phyloP scores from a whole-genome alignment of 768 basidiomycete genomes.

The Mycena rebaudengoi region DNA sequence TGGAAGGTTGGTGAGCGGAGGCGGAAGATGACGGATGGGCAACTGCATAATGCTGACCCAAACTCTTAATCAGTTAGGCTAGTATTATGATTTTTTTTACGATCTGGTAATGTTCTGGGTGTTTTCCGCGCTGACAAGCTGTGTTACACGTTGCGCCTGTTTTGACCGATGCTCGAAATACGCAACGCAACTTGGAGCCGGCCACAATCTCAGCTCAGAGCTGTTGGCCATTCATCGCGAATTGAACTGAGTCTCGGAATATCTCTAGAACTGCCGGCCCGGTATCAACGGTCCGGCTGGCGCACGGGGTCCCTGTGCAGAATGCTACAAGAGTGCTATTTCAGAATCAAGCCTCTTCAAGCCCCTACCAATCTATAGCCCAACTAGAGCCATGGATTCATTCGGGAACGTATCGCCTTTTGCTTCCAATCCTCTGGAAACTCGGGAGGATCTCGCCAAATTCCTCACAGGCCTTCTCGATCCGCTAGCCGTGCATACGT shows the following conservation, averaged over 20 bases:
- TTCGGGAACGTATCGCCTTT: constrained; percentile 53
- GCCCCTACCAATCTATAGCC: too few species aligned
- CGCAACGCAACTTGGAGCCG: too few species aligned
- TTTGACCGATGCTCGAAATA: too few species aligned
- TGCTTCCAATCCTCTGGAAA: constrained; percentile 66
- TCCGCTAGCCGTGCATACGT: constrained; percentile 73
- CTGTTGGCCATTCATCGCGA: too few species aligned
- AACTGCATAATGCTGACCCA: constrained; percentile 11
- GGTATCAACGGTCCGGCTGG: too few species aligned
- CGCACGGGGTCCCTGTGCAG: too few species aligned
- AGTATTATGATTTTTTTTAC: neutral
- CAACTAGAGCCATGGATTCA: constrained; percentile 37
- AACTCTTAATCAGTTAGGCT: constrained; percentile 1
- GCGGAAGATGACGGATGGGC: constrained; percentile 52
- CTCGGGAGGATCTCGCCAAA: constrained; percentile 63
- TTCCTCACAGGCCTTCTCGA: constrained; percentile 70
- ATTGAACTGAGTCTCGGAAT: too few species aligned
- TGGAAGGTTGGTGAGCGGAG: constrained; percentile 84
- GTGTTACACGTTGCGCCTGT: too few species aligned
- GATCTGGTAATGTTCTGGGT: neutral
- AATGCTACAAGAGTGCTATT: too few species aligned
- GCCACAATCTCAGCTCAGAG: too few species aligned
- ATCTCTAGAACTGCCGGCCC: too few species aligned
- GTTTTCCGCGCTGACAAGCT: neutral
- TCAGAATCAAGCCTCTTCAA: too few species aligned